Evolutionary conservation across 192 early-diverging fungal genomes (phyloP).

Genomic region (Backusella mclennaniae): DNA sequence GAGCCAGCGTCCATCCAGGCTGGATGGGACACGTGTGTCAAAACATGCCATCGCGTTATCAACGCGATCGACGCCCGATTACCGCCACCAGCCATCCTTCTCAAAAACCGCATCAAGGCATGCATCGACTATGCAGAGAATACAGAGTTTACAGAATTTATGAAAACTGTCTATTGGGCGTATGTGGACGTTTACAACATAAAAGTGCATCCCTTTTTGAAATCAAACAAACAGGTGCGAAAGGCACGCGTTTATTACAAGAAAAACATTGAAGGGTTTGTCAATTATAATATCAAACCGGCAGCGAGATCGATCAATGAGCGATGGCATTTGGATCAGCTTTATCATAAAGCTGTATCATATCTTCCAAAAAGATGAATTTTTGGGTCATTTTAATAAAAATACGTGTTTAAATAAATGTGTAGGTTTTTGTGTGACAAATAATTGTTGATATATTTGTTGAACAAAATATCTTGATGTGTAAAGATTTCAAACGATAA

Average conservation of each 20-base stretch:
- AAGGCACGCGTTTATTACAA: neutral
- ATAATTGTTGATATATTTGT: neutral
- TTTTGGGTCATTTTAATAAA: neutral
- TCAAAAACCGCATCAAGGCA: neutral
- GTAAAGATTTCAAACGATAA: no score
- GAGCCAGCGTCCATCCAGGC: neutral
- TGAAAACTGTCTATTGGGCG: neutral
- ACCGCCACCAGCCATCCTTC: neutral
- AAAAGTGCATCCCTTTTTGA: neutral
- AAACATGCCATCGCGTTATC: neutral
- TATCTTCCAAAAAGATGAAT: neutral
- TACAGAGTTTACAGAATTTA: neutral
- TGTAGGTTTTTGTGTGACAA: neutral
- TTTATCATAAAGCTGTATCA: neutral
- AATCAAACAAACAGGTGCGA: neutral
- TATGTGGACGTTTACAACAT: neutral
- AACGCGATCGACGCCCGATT: neutral
- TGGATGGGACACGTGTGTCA: neutral
- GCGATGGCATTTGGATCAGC: neutral
- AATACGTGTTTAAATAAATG: neutral
- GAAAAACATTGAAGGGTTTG: neutral
- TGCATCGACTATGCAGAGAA: neutral
- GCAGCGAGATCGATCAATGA: neutral
- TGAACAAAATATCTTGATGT: no score
- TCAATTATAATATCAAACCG: neutral